A percentile compares a stretch with the other conserved stretches of the same genome.
phyloP scores from a whole-genome alignment of 2,329 filamentous ascomycete genomes.

The Cercospora citrullina region DNA sequence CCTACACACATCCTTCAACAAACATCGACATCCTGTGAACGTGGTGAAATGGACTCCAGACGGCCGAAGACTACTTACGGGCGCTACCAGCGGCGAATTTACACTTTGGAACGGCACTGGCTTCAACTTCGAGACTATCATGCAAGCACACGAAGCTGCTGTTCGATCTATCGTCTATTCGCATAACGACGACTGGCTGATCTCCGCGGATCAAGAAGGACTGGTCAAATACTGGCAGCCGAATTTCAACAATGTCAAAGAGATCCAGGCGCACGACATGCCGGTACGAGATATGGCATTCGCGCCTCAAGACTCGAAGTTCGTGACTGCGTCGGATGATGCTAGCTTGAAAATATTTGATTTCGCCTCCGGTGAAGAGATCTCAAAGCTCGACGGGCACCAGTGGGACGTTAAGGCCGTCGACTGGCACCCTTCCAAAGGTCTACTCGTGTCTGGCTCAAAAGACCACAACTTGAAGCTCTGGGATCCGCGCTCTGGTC shows the following conservation, averaged over 20 bases:
- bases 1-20: constrained; percentile 96
- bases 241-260: constrained; percentile 98
- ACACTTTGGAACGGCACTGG: constrained; percentile 98
- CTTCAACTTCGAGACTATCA: constrained; percentile 99
- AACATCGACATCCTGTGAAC: constrained; percentile 96
- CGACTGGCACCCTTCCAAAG: constrained; percentile 96
- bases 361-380: constrained; percentile 81
- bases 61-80: constrained; percentile 84
- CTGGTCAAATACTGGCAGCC: constrained; percentile 98
- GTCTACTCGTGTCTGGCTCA: constrained; percentile 88
- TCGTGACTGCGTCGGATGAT: constrained; percentile 94
- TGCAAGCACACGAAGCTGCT: constrained; percentile 91
- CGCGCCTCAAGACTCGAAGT: constrained; percentile 90
- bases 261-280: constrained; percentile 85
- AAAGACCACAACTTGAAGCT: constrained; percentile 98
- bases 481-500: constrained; percentile 91
- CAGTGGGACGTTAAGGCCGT: constrained; percentile 97
- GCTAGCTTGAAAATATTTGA: constrained; percentile 93
- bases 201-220: constrained; percentile 93
- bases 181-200: constrained; percentile 93
- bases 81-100: constrained; percentile 94
- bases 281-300: constrained; percentile 90
- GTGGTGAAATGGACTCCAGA: constrained; percentile 98
- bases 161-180: constrained; percentile 85
- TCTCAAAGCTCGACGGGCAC: constrained; percentile 84